A percentile compares a stretch with the other conserved stretches of the same genome.
These are phyloP conservation scores for Schizosaccharomyces japonicus DNA, from an alignment of 805 yeast genomes.

Conservation along the genomic window DNA sequence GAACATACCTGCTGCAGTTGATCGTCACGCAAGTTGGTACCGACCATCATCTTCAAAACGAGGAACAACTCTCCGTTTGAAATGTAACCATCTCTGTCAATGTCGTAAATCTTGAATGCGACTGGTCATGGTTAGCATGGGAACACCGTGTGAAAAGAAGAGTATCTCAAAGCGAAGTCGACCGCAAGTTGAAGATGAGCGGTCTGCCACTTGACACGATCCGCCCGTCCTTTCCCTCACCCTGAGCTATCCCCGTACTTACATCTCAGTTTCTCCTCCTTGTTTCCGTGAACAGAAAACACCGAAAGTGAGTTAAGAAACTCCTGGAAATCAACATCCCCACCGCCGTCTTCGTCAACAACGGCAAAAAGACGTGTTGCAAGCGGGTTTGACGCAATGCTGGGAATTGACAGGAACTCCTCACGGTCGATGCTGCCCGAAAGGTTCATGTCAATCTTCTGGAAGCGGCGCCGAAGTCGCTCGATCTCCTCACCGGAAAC, in stretches of 20 bases:
- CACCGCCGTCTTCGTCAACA: slow-evolving; percentile 78
- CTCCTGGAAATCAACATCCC: slow-evolving; percentile 86
- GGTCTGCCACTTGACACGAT: too few species aligned
- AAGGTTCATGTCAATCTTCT: slow-evolving; percentile 83
- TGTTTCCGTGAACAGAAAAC: slow-evolving; percentile 61
- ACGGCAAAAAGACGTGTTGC: slow-evolving; percentile 80
- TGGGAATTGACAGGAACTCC: slow-evolving; percentile 82
- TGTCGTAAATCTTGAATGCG: slow-evolving; percentile 84
- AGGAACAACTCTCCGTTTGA: slow-evolving; percentile 86
- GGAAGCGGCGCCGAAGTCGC: slow-evolving; percentile 70
- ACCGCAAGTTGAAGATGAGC: too few species aligned
- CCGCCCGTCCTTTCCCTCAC: too few species aligned
- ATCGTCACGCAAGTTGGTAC: slow-evolving; percentile 59
- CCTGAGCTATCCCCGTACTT: too few species aligned
- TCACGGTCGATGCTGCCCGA: slow-evolving; percentile 76
- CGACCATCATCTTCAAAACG: slow-evolving; percentile 92
- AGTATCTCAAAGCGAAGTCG: too few species aligned
- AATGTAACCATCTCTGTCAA: slow-evolving; percentile 81
- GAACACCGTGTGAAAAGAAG: background rate
- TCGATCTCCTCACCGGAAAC: slow-evolving; percentile 80
- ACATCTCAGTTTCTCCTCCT: slow-evolving; percentile 52
- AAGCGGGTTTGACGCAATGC: slow-evolving; percentile 70
- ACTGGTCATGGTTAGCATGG: slow-evolving; percentile 14
- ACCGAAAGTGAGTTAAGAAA: slow-evolving; percentile 70
- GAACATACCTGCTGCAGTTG: slow-evolving; percentile 52